These are phyloP conservation scores for Ramicandelaber brevisporus DNA, from an alignment of 192 early-diverging fungal species.

Conservation along the genomic window DNA sequence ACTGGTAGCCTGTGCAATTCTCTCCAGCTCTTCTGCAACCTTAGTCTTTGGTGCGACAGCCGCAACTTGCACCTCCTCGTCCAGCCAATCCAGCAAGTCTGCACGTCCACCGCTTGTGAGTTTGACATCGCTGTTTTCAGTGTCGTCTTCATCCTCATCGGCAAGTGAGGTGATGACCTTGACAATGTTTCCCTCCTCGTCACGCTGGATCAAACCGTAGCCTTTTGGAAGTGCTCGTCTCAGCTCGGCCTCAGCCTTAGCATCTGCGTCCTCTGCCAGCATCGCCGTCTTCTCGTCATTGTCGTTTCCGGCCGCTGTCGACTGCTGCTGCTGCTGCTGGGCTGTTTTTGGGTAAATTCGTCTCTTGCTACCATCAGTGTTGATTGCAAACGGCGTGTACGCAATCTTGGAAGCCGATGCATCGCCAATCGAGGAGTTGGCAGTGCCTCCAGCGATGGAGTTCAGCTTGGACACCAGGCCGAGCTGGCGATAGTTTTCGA, in stretches of 20 bases:
- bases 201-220: conserved; percentile 59
- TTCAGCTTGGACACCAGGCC: conserved; percentile 41
- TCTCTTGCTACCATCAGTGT: no score
- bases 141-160: conserved; percentile 5
- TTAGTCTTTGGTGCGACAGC: conserved; percentile 22
- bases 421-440: conserved; percentile 4
- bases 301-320: not conserved
- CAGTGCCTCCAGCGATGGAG: conserved; percentile 27
- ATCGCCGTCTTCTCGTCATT: conserved; percentile 5
- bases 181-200: conserved; percentile 44
- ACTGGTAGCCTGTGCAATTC: conserved; percentile 18
- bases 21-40: conserved; percentile 27
- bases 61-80: conserved; percentile 17
- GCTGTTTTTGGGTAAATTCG: conserved; percentile 2
- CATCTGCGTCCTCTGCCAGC: conserved; percentile 1
- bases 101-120: no score
- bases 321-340: conserved; percentile 1
- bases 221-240: conserved; percentile 25
- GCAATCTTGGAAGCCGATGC: not conserved
- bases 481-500: conserved; percentile 48
- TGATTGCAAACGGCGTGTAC: no score
- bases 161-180: conserved; percentile 37
- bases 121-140: no score
- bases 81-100: conserved; percentile 9
- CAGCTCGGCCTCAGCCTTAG: conserved; percentile 21